Percentiles rank a stretch among this genome's conserved stretches.
Conservation (phyloP, 2,329 filamentous ascomycete species). For the Cladosporium sp. region DNA sequence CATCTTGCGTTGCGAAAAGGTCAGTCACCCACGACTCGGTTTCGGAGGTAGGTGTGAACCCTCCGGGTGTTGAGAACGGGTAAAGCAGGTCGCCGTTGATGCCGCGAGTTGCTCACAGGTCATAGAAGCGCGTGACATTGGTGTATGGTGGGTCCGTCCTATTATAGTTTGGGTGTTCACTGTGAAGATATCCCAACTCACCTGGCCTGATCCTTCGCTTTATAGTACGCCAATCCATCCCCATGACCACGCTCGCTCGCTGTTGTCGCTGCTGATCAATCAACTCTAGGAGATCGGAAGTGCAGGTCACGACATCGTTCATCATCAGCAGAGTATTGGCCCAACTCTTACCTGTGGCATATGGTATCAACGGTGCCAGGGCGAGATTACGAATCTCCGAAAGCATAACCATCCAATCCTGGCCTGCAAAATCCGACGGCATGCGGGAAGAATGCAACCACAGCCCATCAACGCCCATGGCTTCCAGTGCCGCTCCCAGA, state of each 20-base stretch:
- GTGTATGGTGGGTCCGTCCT: background rate
- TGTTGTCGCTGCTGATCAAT: conserved; percentile 10
- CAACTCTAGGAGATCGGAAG: conserved; percentile 11
- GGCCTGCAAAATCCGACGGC: background rate
- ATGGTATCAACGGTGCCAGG: conserved; percentile 7
- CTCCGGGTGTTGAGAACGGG: background rate
- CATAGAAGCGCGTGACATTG: conserved; percentile 1
- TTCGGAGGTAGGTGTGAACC: background rate
- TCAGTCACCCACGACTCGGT: conserved; percentile 6
- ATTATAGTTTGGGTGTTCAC: background rate
- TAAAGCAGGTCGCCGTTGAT: conserved; percentile 11
- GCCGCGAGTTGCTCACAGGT: conserved; percentile 10
- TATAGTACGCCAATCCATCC: conserved; percentile 8
- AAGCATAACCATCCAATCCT: conserved; percentile 12
- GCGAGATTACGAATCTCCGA: conserved; percentile 13
- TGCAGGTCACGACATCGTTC: conserved; percentile 13
- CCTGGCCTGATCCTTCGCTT: conserved; percentile 1
- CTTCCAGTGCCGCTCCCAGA: conserved; percentile 5
- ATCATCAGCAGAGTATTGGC: conserved; percentile 7
- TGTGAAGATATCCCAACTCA: conserved; percentile 3
- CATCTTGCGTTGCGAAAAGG: conserved; percentile 2
- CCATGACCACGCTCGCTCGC: conserved; percentile 9
- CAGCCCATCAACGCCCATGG: conserved; percentile 9
- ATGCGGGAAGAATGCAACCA: conserved; percentile 12
- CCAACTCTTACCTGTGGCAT: background rate